Conservation (phyloP, 1,139 yeast species). For the Saccharomyces uvarum region DNA sequence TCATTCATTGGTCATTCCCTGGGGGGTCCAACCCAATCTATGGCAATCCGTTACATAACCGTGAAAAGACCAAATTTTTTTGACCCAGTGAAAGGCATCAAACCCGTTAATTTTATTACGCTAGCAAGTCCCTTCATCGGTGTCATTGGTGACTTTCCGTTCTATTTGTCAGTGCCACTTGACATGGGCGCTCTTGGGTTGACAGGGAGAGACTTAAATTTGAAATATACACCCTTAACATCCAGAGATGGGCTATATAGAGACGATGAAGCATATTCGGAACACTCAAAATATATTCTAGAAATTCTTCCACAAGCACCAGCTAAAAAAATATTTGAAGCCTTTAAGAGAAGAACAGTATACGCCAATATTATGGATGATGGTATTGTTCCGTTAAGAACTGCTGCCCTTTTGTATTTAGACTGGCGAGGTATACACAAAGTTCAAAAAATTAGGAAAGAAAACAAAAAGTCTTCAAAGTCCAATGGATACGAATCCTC, state of each 20-base stretch:
- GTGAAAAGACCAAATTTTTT: constrained; percentile 50
- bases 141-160: constrained; percentile 53
- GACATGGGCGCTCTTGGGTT: constrained; percentile 57
- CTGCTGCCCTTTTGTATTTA: constrained; percentile 45
- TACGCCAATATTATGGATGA: constrained; percentile 54
- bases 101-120: constrained; percentile 51
- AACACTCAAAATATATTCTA: constrained; percentile 38
- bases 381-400: constrained; percentile 55
- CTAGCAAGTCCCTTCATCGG: constrained; percentile 59
- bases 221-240: constrained; percentile 31
- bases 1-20: constrained; percentile 62
- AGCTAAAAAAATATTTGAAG: constrained; percentile 42
- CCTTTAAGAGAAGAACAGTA: constrained; percentile 44
- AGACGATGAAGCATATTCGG: constrained; percentile 3
- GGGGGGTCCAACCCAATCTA: constrained; percentile 61
- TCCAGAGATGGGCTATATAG: constrained; percentile 22
- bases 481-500: not conserved
- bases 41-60: constrained; percentile 49
- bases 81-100: constrained; percentile 31
- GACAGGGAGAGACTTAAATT: constrained; percentile 57
- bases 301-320: constrained; percentile 49
- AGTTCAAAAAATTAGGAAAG: constrained; percentile 38
- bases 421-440: constrained; percentile 56
- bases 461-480: not conserved
- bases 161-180: constrained; percentile 49